These are phyloP conservation scores for Fusarium virguliforme DNA, from an alignment of 2,329 filamentous ascomycete species.

Conservation along the genomic window DNA sequence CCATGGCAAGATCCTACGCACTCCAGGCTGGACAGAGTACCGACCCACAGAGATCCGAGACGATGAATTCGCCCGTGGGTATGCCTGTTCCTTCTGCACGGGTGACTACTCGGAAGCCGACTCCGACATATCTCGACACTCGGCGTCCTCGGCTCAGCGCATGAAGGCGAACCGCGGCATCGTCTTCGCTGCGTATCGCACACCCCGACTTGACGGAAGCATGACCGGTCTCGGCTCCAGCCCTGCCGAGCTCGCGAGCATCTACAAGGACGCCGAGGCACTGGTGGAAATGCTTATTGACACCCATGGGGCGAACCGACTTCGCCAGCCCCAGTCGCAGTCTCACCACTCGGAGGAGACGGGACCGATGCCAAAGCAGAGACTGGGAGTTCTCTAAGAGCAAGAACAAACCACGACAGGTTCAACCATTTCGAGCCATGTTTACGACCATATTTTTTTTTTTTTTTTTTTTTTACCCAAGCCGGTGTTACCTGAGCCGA, in stretches of 20 bases:
- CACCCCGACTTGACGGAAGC: slow-evolving; percentile 60
- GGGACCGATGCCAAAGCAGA: slow-evolving; percentile 58
- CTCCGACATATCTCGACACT: slow-evolving; percentile 48
- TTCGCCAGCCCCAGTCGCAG: slow-evolving; percentile 52
- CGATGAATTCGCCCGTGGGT: slow-evolving; percentile 67
- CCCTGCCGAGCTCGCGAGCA: slow-evolving; percentile 61
- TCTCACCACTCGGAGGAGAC: slow-evolving; percentile 56
- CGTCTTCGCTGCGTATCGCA: slow-evolving; percentile 71
- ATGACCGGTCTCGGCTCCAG: slow-evolving; percentile 56
- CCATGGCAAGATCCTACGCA: slow-evolving; percentile 67
- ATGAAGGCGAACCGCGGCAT: slow-evolving; percentile 65
- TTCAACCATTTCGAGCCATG: slow-evolving; percentile 21
- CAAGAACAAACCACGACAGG: slow-evolving; percentile 6
- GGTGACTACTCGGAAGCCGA: slow-evolving; percentile 55
- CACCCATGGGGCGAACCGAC: slow-evolving; percentile 61
- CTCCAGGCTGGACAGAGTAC: slow-evolving; percentile 69
- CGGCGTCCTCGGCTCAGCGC: slow-evolving; percentile 46
- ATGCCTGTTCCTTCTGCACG: slow-evolving; percentile 69
- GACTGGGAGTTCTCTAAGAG: slow-evolving; percentile 22
- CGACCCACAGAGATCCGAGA: slow-evolving; percentile 60
- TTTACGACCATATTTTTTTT: slow-evolving; percentile 30
- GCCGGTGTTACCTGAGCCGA: slow-evolving; percentile 11
- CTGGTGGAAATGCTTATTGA: slow-evolving; percentile 70
- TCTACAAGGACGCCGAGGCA: slow-evolving; percentile 67
- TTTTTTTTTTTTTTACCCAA: slow-evolving; percentile 28